These are phyloP conservation scores for Aspergillus brunneoviolaceus DNA, from an alignment of 2,329 filamentous ascomycete genomes.

Conservation along the genomic window DNA sequence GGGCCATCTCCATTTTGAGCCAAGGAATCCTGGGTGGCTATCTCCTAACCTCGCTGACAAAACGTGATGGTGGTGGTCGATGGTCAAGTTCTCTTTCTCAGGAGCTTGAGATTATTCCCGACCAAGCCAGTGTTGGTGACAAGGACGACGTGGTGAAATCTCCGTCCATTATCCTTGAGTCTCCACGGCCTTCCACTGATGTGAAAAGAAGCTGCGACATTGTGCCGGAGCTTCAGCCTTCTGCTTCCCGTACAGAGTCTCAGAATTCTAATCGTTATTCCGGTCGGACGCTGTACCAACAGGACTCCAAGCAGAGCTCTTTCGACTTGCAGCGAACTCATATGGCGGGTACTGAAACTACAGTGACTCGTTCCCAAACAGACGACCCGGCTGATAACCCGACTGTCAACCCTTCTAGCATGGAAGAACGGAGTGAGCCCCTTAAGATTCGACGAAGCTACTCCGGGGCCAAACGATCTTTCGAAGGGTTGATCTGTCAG, in stretches of 20 bases:
- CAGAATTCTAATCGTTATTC: slow-evolving; percentile 33
- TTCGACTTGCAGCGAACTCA: slow-evolving; percentile 23
- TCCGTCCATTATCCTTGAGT: slow-evolving; percentile 15
- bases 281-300: slow-evolving; percentile 29
- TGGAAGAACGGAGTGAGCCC: slow-evolving; percentile 2
- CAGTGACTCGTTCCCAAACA: slow-evolving; percentile 5
- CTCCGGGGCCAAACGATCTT: slow-evolving; percentile 23
- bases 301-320: slow-evolving; percentile 24
- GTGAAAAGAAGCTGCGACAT: slow-evolving; percentile 16
- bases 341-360: slow-evolving; percentile 14
- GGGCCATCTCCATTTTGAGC: slow-evolving; percentile 33
- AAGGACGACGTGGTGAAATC: slow-evolving; percentile 6
- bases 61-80: slow-evolving; percentile 10
- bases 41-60: slow-evolving; percentile 22
- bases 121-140: slow-evolving; percentile 9
- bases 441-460: slow-evolving; percentile 16
- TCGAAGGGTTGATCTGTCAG: slow-evolving; percentile 26
- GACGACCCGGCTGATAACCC: background rate
- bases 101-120: slow-evolving; percentile 25
- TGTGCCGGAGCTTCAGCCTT: slow-evolving; percentile 16
- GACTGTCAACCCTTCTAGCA: slow-evolving; percentile 13
- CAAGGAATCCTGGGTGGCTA: slow-evolving; percentile 34
- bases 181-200: slow-evolving; percentile 14
- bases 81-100: slow-evolving; percentile 27
- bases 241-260: slow-evolving; percentile 27